Evolutionary conservation across 768 basidiomycete species (phyloP).

Genomic region (Xerocomus spinulosus): DNA sequence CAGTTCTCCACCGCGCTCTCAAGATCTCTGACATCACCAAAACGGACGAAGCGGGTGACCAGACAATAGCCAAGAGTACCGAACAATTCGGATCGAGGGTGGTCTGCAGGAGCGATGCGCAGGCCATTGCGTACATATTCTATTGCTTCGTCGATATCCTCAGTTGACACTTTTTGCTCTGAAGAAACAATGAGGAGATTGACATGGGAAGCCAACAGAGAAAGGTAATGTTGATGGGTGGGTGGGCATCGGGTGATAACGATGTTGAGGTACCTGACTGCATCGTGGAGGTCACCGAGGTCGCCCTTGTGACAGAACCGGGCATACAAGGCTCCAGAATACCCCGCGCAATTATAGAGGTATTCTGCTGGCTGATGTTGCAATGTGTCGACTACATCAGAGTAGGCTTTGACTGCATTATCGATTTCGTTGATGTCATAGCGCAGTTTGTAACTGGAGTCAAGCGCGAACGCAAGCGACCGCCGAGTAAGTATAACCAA

Average conservation of each 20-base stretch:
- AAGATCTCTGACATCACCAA: constrained; percentile 20
- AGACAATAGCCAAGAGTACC: constrained; percentile 13
- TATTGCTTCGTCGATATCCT: constrained; percentile 17
- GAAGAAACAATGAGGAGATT: constrained; percentile 10
- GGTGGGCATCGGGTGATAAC: constrained; percentile 6
- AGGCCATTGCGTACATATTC: constrained; percentile 9
- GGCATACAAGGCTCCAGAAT: not conserved
- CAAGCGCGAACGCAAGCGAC: constrained; percentile 8
- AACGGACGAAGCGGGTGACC: constrained; percentile 14
- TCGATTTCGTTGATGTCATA: constrained; percentile 16
- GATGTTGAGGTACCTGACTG: constrained; percentile 7
- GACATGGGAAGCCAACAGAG: constrained; percentile 4
- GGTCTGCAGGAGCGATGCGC: not conserved
- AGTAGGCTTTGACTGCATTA: constrained; percentile 5
- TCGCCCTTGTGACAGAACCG: constrained; percentile 10
- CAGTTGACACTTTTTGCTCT: constrained; percentile 6
- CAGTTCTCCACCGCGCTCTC: constrained; percentile 22
- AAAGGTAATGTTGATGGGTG: constrained; percentile 1
- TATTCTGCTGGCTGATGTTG: constrained; percentile 6
- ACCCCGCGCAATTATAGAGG: constrained; percentile 5
- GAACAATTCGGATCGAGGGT: constrained; percentile 2
- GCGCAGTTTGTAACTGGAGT: constrained; percentile 6
- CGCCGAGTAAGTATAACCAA: constrained; percentile 4
- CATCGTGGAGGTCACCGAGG: constrained; percentile 10
- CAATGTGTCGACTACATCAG: constrained; percentile 6